Percentiles rank a stretch among this genome's conserved stretches.
These are phyloP conservation scores for Xanthoconium purpureum DNA, from an alignment of 768 basidiomycete species.

Conservation along the genomic window DNA sequence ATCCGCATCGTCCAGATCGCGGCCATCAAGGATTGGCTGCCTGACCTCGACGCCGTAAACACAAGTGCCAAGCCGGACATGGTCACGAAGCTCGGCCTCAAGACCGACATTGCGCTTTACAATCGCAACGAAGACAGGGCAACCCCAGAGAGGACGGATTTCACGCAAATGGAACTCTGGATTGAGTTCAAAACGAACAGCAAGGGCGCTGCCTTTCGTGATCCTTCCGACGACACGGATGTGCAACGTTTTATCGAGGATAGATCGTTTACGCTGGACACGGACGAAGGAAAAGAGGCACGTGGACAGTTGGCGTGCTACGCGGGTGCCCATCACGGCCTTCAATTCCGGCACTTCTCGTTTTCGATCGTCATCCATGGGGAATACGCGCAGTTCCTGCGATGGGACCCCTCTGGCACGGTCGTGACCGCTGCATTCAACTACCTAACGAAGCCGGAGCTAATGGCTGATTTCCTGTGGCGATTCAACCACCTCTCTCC, in stretches of 20 bases:
- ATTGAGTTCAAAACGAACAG: neutral
- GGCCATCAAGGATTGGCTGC: neutral
- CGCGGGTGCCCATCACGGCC: slow-evolving; percentile 16
- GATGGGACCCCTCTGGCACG: slow-evolving; percentile 30
- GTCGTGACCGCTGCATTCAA: neutral
- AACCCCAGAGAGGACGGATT: neutral
- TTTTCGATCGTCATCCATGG: slow-evolving; percentile 32
- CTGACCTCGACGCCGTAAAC: neutral
- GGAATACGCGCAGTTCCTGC: slow-evolving; percentile 27
- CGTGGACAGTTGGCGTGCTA: slow-evolving; percentile 28
- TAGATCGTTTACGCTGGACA: neutral
- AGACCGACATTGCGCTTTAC: neutral
- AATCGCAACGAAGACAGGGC: neutral
- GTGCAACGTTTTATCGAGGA: neutral
- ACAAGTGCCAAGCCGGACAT: neutral
- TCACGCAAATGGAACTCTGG: slow-evolving; percentile 2
- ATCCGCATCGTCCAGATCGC: neutral
- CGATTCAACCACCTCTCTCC: neutral
- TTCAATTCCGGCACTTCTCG: slow-evolving; percentile 31
- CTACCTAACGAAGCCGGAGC: neutral
- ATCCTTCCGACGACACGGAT: neutral
- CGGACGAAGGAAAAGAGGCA: neutral
- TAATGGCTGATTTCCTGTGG: neutral
- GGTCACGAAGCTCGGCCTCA: neutral
- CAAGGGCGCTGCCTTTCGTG: neutral